These are phyloP conservation scores for Lavandula angustifolia DNA, from an alignment of 257 asterid genomes.

Conservation along the genomic window DNA sequence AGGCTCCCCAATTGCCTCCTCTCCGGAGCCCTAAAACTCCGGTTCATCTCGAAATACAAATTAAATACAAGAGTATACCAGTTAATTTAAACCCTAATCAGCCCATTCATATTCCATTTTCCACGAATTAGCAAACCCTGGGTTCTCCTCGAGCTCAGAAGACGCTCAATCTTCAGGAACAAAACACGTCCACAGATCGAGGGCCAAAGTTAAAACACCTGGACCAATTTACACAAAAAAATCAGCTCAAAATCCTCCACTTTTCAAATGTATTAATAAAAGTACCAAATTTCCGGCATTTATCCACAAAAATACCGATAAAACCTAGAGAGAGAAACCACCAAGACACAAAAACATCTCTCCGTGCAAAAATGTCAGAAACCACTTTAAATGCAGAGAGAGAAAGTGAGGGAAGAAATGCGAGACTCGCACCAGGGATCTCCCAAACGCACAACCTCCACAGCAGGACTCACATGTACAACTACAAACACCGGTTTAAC, in stretches of 20 bases:
- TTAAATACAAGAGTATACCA: constrained; percentile 22
- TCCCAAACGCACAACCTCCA: constrained; percentile 24
- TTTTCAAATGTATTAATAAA: constrained; percentile 26
- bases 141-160: constrained; percentile 29
- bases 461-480: constrained; percentile 20
- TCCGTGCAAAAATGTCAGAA: constrained; percentile 10
- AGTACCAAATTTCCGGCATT: constrained; percentile 10
- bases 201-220: constrained; percentile 39
- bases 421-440: constrained; percentile 36
- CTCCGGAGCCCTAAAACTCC: constrained; percentile 83
- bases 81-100: constrained; percentile 34
- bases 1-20: constrained; percentile 64
- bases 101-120: constrained; percentile 29
- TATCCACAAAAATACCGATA: constrained; percentile 15
- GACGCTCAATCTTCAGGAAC: constrained; percentile 29
- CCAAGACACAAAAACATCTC: constrained; percentile 15
- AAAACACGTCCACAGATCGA: constrained; percentile 45
- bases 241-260: constrained; percentile 47
- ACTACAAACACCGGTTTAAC: constrained; percentile 26
- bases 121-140: constrained; percentile 45
- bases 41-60: constrained; percentile 53
- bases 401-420: constrained; percentile 24
- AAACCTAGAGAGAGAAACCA: constrained; percentile 31
- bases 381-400: constrained; percentile 29
- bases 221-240: constrained; percentile 28